Percentiles rank a stretch among this genome's conserved stretches.
These are phyloP conservation scores for Nicotiana otophora DNA, from an alignment of 257 asterid genomes.

Conservation along the genomic window DNA sequence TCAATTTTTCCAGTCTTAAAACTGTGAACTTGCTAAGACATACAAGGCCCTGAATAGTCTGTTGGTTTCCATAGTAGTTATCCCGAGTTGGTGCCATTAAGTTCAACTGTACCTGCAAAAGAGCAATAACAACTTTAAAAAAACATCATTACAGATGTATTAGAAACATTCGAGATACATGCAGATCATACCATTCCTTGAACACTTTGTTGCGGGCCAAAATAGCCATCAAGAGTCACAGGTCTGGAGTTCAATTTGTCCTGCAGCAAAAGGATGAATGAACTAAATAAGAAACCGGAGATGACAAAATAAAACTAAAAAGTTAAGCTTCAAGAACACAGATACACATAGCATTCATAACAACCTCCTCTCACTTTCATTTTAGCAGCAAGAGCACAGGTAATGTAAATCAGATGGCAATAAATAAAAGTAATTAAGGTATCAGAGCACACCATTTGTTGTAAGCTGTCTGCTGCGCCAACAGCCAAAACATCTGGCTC, in stretches of 20 bases:
- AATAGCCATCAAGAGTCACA: constrained; percentile 71
- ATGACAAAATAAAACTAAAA: not conserved
- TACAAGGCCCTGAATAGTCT: constrained; percentile 83
- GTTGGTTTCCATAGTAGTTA: constrained; percentile 72
- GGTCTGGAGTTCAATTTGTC: constrained; percentile 76
- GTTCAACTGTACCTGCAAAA: constrained; percentile 68
- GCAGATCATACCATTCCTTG: constrained; percentile 70
- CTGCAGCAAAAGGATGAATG: constrained; percentile 28
- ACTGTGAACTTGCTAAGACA: constrained; percentile 13
- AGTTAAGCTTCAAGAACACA: not conserved
- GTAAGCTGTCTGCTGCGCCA: constrained; percentile 68
- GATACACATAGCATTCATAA: not conserved
- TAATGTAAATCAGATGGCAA: not conserved
- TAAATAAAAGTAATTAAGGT: constrained; percentile 4
- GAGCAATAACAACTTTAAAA: constrained; percentile 11
- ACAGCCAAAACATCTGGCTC: constrained; percentile 65
- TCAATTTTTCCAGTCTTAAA: not conserved
- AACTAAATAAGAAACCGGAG: not conserved
- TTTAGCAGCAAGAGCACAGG: not conserved
- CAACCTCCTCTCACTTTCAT: not conserved
- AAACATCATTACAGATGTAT: not conserved
- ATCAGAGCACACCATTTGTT: constrained; percentile 65
- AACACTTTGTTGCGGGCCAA: constrained; percentile 64
- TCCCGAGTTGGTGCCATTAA: constrained; percentile 89
- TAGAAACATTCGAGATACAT: constrained; percentile 1